These are phyloP conservation scores for Acorus gramineus DNA, from an alignment of 106 monocot genomes.

Conservation along the genomic window DNA sequence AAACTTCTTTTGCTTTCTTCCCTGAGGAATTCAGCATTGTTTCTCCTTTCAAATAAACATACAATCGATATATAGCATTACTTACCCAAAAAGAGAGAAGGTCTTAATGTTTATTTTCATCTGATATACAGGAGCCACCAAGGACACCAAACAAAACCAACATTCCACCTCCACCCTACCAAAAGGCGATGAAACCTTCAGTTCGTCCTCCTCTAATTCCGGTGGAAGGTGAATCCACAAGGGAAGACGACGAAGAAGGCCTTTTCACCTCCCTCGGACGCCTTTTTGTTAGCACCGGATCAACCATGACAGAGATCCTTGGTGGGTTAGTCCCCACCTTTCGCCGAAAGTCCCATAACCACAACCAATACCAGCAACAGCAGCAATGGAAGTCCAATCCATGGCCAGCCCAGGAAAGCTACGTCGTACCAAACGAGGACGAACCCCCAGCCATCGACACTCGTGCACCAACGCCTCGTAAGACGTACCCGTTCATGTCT, in stretches of 20 bases:
- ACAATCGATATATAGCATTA: too few species aligned
- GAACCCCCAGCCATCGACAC: conserved; percentile 55
- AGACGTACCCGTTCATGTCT: conserved; percentile 91
- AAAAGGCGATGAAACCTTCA: conserved; percentile 46
- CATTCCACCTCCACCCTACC: conserved; percentile 42
- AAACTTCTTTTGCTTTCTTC: too few species aligned
- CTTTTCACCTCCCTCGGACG: conserved; percentile 54
- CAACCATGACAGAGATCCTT: conserved; percentile 36
- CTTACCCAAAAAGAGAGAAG: too few species aligned
- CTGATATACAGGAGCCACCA: conserved; percentile 34
- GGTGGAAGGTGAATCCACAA: conserved; percentile 32
- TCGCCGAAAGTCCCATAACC: too few species aligned
- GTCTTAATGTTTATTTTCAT: too few species aligned
- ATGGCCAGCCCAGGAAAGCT: conserved; percentile 81
- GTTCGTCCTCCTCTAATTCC: conserved; percentile 69
- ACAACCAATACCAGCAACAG: conserved; percentile 12
- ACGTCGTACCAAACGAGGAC: conserved; percentile 59
- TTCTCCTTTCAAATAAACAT: too few species aligned
- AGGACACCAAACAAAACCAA: conserved; percentile 24
- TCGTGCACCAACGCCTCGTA: conserved; percentile 58
- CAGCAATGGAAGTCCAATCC: conserved; percentile 17
- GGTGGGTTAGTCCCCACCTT: conserved; percentile 28
- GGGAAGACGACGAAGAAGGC: conserved; percentile 56
- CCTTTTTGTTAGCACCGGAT: conserved; percentile 37
- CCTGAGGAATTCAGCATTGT: too few species aligned